Base-by-base conservation (phyloP, 1,284 basidiomycete genomes). In the Pseudozyma sp. region DNA sequence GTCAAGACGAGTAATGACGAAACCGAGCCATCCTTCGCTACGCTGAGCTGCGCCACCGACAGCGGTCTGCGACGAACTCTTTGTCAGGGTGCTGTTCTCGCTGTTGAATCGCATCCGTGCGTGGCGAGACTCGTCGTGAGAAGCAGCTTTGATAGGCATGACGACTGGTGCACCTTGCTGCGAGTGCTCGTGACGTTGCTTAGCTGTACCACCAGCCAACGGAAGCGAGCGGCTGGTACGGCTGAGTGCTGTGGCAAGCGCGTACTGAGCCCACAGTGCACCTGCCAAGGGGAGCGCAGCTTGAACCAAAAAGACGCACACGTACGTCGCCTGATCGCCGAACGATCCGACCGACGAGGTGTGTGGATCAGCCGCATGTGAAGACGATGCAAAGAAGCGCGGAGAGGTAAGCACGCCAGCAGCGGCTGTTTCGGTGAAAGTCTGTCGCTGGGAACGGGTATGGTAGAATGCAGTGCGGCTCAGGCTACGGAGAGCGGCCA, bases 281-380 rank as follows among this genome's bases (percentile, higher is more conserved):
- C 70, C 40, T 7, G 64, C 53, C 14, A 79, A 48, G 7, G 77
- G 77, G 10, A 68, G 34, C 10, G 75, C 75, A 13, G 77, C 77
- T 45, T 79, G 77, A 8, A 67, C 74, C n/a, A 75, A 6, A 50
- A 79, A 78, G 44, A 79, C 70, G 46, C 66, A 55, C 2, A 78
- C 17, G 33, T 79, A 72, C 8, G 68, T 79, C 34, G 78, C 11
- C 44, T 73, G 67, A 31, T 70, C 64, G 29, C 50, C 44, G 29
- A 75, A 56, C 11, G 55, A 63, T 31, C 77, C 77, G 33, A 79
- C 77, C 19, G 9, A 34, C 24, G 75, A 71, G n/a, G 42, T 45
- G 54, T 79, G 77, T 11, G 72, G 63, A 34, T 68, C 58, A 1
- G 29, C 31, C 16, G 37, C 42, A 7, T 43, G 31, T 17, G 17